Base-by-base conservation (phyloP, 2,329 filamentous ascomycete species). In the Penicillium sumatraense region DNA sequence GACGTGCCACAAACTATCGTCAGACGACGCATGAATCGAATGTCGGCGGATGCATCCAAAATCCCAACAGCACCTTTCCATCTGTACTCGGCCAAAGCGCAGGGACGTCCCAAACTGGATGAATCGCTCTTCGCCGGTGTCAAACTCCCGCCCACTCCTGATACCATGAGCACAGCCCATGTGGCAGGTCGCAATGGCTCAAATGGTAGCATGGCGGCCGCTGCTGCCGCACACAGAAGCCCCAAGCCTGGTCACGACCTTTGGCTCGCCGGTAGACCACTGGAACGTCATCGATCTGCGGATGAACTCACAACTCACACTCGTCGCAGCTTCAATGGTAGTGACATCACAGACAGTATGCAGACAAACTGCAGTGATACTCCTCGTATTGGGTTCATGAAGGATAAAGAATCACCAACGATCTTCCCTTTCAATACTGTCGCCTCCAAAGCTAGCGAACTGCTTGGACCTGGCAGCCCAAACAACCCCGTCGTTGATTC, bases 121-220 rank as follows among this genome's bases (percentile, higher is more conserved):
- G 62, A 62, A 20, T 56, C 59, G 13, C 56, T 74, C 2, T 76
- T 76, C 49, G 72, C 65, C 2, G 65, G 68, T 5, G 60, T 67
- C 10, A 68, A 65, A 14, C 63, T 77, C 4, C 75, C 75, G 18
- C 75, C 74, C 11, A 77, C 75, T 1, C 75, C 75, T 3, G 75
- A 77, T 49, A 77, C 75, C 2, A 77, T 77, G 75, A 76, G 72
- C 44, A 77, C 74, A 2, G 70, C 72, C 44, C 66, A 70, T 48
- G 68, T 66, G 20, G 62, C 62, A 7, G 64, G 62, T 2, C 64
- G 66, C 13, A 71, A 71, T 35, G 57, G 68, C 21, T 75, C 74
- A 1, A 71, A 73, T 40, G 64, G 68, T 18, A 77, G 73, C 47
- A 70, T 72, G 48, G 59, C 63, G 26, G 65, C 41, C 23, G 9